These are phyloP conservation scores for Kwoniella heveanensis DNA, from an alignment of 768 basidiomycete genomes.

Conservation along the genomic window DNA sequence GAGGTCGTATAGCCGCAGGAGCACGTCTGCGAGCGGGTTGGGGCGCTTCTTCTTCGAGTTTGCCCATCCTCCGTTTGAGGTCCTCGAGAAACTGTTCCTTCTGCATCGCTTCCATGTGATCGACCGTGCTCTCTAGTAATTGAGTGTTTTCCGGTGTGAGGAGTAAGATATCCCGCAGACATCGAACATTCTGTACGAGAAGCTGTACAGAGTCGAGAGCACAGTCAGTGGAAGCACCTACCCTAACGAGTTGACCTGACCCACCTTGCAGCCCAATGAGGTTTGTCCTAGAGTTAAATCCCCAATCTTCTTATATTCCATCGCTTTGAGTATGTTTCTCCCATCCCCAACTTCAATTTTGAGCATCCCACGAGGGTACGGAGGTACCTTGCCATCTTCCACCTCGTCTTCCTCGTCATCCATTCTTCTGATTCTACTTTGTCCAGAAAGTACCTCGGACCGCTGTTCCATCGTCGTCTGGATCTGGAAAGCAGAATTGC, in stretches of 20 bases:
- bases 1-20: slow-evolving; percentile 14
- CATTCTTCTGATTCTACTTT: slow-evolving; percentile 47
- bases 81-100: slow-evolving; percentile 66
- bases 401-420: slow-evolving; percentile 57
- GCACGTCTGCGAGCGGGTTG: slow-evolving; percentile 7
- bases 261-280: slow-evolving; percentile 78
- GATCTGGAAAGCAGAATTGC: slow-evolving; percentile 76
- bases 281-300: slow-evolving; percentile 73
- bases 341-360: slow-evolving; percentile 78
- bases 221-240: too few species aligned
- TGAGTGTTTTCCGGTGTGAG: slow-evolving; percentile 70
- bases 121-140: slow-evolving; percentile 59
- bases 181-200: slow-evolving; percentile 67
- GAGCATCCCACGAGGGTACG: slow-evolving; percentile 79
- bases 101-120: slow-evolving; percentile 67
- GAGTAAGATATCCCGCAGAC: slow-evolving; percentile 72
- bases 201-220: too few species aligned
- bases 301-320: slow-evolving; percentile 73
- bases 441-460: slow-evolving; percentile 59
- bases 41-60: slow-evolving; percentile 31
- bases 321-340: slow-evolving; percentile 66
- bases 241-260: too few species aligned
- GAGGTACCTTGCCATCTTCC: slow-evolving; percentile 75
- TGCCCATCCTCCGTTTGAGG: slow-evolving; percentile 70
- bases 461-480: slow-evolving; percentile 67